Conservation (phyloP, 768 basidiomycete species). For the Mycena rebaudengoi region DNA sequence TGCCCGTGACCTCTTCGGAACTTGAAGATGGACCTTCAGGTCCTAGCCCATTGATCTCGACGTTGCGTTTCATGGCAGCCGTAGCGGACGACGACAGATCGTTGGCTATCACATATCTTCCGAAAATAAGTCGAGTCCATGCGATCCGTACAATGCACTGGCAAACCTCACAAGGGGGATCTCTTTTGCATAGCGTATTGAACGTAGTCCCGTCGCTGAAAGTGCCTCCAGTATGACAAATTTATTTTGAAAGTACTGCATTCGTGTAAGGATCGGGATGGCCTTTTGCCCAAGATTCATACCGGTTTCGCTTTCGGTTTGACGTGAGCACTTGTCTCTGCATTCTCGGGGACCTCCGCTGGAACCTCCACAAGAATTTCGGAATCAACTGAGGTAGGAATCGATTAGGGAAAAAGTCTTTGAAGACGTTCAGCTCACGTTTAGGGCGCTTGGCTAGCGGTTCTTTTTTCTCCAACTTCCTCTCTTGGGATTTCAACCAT, state of each 20-base stretch:
- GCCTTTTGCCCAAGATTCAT: too few relatives aligned
- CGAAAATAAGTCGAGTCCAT: slow-evolving; percentile 18
- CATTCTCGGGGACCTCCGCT: background rate
- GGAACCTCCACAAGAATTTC: background rate
- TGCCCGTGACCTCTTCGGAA: slow-evolving; percentile 8
- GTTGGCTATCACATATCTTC: slow-evolving; percentile 94
- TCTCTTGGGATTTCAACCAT: slow-evolving; percentile 58
- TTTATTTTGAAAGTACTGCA: slow-evolving; percentile 63
- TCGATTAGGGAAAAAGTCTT: background rate
- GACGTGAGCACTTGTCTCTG: slow-evolving; percentile 2
- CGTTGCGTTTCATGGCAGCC: slow-evolving; percentile 86
- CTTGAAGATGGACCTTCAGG: slow-evolving; percentile 28
- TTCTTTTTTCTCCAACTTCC: slow-evolving; percentile 49
- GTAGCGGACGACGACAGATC: slow-evolving; percentile 87
- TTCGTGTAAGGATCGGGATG: background rate
- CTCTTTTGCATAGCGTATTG: slow-evolving; percentile 97
- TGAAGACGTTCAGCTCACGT: slow-evolving; percentile 24
- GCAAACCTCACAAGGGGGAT: slow-evolving; percentile 88
- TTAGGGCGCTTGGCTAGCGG: slow-evolving; percentile 37
- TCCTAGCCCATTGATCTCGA: slow-evolving; percentile 80
- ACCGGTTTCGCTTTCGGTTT: background rate
- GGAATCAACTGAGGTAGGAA: slow-evolving; percentile 1
- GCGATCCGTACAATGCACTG: background rate
- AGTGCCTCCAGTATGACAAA: slow-evolving; percentile 91
- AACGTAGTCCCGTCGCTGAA: slow-evolving; percentile 93